A percentile compares a stretch with the other conserved stretches of the same genome.
phyloP scores from a whole-genome alignment of 192 early-diverging fungal species.

The Tieghemiomyces parasiticus region DNA sequence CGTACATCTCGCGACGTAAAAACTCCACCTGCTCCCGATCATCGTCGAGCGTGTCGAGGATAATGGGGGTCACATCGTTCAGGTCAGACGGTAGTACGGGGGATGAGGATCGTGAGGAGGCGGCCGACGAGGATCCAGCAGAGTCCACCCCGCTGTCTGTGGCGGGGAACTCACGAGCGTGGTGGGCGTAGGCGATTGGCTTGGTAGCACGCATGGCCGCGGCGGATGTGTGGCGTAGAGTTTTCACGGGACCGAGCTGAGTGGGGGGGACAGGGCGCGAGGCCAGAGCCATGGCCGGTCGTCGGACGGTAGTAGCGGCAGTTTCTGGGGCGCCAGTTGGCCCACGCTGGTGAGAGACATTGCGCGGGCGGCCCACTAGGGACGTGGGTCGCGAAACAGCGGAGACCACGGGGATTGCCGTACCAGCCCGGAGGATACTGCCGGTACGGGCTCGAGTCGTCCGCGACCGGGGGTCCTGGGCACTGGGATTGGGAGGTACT shows the following conservation, averaged over 20 bases:
- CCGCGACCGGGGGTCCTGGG: not conserved
- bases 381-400: not conserved
- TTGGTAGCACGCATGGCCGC: not conserved
- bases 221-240: not conserved
- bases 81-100: not conserved
- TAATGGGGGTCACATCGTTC: not conserved
- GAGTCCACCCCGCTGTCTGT: not conserved
- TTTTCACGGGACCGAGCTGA: not conserved
- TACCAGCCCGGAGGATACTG: too few relatives aligned
- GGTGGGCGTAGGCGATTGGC: not conserved
- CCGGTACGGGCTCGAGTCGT: not conserved
- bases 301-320: too few relatives aligned
- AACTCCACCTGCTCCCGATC: not conserved
- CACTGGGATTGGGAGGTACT: not conserved
- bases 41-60: not conserved
- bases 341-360: not conserved
- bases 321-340: too few relatives aligned
- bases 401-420: not conserved
- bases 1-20: conserved; percentile 7
- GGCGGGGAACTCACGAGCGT: not conserved
- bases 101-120: not conserved
- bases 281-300: too few relatives aligned
- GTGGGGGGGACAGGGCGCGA: too few relatives aligned
- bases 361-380: not conserved
- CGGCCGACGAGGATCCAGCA: not conserved